Base-by-base conservation (phyloP, 2,329 filamentous ascomycete genomes). In the Plenodomus lindquistii region DNA sequence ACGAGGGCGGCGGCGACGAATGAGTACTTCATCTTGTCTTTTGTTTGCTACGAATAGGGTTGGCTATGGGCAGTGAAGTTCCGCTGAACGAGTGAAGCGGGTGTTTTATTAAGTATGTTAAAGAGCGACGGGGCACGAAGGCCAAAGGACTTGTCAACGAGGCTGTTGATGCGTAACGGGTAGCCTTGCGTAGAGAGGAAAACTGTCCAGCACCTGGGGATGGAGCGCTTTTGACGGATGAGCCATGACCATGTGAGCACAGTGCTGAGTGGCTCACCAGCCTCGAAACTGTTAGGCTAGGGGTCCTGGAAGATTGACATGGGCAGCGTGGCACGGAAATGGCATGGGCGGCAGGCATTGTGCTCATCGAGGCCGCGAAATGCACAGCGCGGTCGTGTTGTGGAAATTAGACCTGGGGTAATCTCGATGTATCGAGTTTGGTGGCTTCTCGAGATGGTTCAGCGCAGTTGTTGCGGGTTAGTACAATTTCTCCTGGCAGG, bases 51-150 rank as follows among this genome's bases (percentile, higher is more conserved):
- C 49, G 50, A 57, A 62, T 60, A 60, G 59, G 50, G 44, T 52
- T 47, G 57, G 42, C 41, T 49, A 49, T 49, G 46, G 53, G 52
- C 40, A 55, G 46, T 61, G 42, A 85, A 89, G 79, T 85, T 83
- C 88, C 88, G 88, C 88, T 91, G 78, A 92, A 91, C 74, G 89
- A 90, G 85, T 90, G 87, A 89, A 89, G 86, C 86, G 86, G 59
- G 48, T 52, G 86, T 86, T 54, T 52, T 61, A 58, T 62, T 65
- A 61, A 48, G 48, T 54, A 55, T 34, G 42, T 50, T 69, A 71
- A 71, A 57, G 68, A 71, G 62, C 61, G 69, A 66, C 65, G 50
- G 45, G 70, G 69, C 68, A 65, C 66, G 57, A 65, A 59, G 64
- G 66, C 67, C 65, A 53, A 53, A 57, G 54, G 44, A 54, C 58